Evolutionary conservation across 331 rosid species (phyloP), one percentile per base, ranked within the genome.

Genomic region (Spiraea crenata): DNA sequence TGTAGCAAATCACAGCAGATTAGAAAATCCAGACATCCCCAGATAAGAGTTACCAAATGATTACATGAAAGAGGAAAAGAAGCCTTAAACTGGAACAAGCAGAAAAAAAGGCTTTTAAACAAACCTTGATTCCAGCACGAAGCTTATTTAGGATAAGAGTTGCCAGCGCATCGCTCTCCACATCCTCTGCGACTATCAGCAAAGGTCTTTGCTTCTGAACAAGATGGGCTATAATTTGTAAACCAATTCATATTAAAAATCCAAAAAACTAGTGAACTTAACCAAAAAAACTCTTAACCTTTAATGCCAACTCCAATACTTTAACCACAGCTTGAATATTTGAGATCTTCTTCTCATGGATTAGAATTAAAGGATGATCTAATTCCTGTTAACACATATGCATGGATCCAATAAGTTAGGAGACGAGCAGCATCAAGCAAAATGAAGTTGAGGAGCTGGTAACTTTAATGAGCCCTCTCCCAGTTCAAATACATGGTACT

Each of bases 111-210:
- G 11, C 25, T 48, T 2, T 9, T 65, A 48, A 61, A 15, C 70
- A 55, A 59, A 92, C 98, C 98, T 89, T 92, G 59, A 92, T 83
- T 54, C 98, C 98, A 62, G 96, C 98, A 42, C 98, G 96, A 38
- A 92, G 89, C 87, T 92, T 92, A 65, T 92, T 92, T 55, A 92
- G 74, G 65, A 92, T 81, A 12, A 92, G 96, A 61, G 96, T 92
- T 58, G 98, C 96, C 62, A 92, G 71, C 3, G 92, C 92, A 63
- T 92, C 98, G 74, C 95, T 89, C 85, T 89, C 98, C 55, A 92
- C 88, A 78, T 92, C 98, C 81, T 92, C 98, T 0, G 98, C 49
- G 39, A 92, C 89, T 72, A 92, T 92, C 70, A 92, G 79, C 55
- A 92, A 79, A 4, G 98, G 92, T 73, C 86, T 85, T 87, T 92